Evolutionary conservation across 371 early-diverging fungal species (phyloP).

Genomic region (Massospora cicadina): DNA sequence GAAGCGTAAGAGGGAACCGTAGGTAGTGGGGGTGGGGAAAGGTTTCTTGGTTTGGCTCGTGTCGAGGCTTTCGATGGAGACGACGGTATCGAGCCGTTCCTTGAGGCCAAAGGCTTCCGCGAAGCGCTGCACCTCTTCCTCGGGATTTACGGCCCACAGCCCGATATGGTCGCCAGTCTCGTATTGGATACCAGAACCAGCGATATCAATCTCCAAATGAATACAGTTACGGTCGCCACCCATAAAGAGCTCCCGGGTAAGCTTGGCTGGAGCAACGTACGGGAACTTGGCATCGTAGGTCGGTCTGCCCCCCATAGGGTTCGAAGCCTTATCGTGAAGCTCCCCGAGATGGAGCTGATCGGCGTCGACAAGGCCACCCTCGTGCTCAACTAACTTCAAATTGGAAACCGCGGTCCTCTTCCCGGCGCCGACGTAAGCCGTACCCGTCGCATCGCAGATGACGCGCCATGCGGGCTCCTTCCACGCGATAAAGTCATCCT

Average conservation of each 20-base stretch:
- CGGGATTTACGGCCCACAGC: slow-evolving; percentile 78
- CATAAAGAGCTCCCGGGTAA: slow-evolving; percentile 42
- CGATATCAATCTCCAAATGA: slow-evolving; percentile 82
- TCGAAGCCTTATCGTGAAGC: slow-evolving; percentile 23
- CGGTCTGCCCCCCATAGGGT: not conserved
- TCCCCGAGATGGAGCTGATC: slow-evolving; percentile 38
- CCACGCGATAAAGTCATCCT: slow-evolving; percentile 91
- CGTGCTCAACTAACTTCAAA: slow-evolving; percentile 22
- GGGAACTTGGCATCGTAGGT: slow-evolving; percentile 68
- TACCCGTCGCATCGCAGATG: slow-evolving; percentile 44
- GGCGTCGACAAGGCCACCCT: slow-evolving; percentile 18
- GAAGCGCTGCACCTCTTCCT: slow-evolving; percentile 43
- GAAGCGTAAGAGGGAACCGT: slow-evolving; percentile 67
- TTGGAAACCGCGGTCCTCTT: slow-evolving; percentile 18
- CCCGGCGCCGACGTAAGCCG: not conserved
- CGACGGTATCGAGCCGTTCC: slow-evolving; percentile 41
- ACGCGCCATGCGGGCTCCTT: slow-evolving; percentile 64
- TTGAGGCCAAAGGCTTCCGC: slow-evolving; percentile 39
- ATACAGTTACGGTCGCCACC: slow-evolving; percentile 61
- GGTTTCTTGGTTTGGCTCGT: slow-evolving; percentile 52
- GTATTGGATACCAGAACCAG: slow-evolving; percentile 58
- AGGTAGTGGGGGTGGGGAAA: slow-evolving; percentile 78
- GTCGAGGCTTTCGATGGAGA: slow-evolving; percentile 39
- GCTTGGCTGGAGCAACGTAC: slow-evolving; percentile 37
- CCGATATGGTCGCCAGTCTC: slow-evolving; percentile 90